These are phyloP conservation scores for Phialemoniopsis sp. DNA, from an alignment of 2,329 filamentous ascomycete genomes.

Conservation along the genomic window DNA sequence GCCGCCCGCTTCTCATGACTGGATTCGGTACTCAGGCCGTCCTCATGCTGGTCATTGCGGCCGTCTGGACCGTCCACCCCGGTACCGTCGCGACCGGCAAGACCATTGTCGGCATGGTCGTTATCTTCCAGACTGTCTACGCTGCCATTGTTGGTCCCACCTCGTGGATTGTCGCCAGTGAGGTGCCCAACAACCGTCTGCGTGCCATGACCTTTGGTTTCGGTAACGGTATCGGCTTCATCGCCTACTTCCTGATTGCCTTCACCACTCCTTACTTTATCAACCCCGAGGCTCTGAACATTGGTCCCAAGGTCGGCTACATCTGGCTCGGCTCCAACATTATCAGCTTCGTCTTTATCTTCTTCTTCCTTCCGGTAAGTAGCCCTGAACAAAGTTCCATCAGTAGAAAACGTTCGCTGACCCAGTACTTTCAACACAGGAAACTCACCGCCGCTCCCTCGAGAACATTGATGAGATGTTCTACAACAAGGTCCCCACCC, in stretches of 20 bases:
- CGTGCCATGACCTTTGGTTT: slow-evolving; percentile 6
- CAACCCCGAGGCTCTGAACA: slow-evolving; percentile 6
- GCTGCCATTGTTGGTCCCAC: slow-evolving; percentile 5
- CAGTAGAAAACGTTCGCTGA: not conserved
- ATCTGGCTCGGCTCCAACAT: slow-evolving; percentile 8
- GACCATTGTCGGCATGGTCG: slow-evolving; percentile 5
- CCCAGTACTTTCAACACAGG: slow-evolving; percentile 1
- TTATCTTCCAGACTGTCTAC: slow-evolving; percentile 7
- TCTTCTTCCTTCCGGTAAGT: slow-evolving; percentile 8
- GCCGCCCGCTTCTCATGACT: slow-evolving; percentile 4
- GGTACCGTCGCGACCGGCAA: slow-evolving; percentile 6
- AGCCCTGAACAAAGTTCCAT: not conserved
- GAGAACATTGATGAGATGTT: slow-evolving; percentile 8
- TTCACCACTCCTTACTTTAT: slow-evolving; percentile 8
- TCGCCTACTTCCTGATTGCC: slow-evolving; percentile 6
- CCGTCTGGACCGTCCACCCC: slow-evolving; percentile 3
- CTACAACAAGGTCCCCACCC: slow-evolving; percentile 6
- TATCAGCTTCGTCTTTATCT: slow-evolving; percentile 5
- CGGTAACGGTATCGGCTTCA: slow-evolving; percentile 4
- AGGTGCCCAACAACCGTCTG: slow-evolving; percentile 6
- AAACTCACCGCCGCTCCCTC: slow-evolving; percentile 8
- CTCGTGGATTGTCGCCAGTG: slow-evolving; percentile 5
- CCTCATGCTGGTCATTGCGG: slow-evolving; percentile 6
- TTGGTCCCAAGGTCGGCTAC: slow-evolving; percentile 7
- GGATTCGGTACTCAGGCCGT: slow-evolving; percentile 5